phyloP scores from a whole-genome alignment of 2,329 filamentous ascomycete genomes.

The Aspergillus pseudoterreus region DNA sequence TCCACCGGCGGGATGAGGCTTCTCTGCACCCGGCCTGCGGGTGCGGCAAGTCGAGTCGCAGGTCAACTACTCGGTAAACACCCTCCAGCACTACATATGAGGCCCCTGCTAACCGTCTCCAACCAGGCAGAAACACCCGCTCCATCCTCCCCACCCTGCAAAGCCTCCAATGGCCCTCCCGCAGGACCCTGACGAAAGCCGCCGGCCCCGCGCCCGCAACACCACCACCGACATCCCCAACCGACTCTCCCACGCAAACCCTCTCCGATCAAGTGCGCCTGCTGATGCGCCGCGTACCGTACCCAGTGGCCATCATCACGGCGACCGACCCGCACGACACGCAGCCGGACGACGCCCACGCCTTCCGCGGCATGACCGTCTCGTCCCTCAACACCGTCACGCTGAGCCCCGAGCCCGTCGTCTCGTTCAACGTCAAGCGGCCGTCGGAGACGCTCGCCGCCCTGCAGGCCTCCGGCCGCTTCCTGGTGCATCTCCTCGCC shows the following conservation, averaged over 20 bases:
- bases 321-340: conserved; percentile 33
- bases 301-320: conserved; percentile 57
- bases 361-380: conserved; percentile 53
- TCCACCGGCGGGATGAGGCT: conserved; percentile 30
- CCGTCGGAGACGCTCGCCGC: conserved; percentile 56
- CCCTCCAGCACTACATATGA: not conserved
- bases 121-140: not conserved
- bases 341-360: conserved; percentile 11
- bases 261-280: conserved; percentile 36
- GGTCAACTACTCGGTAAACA: conserved; percentile 1
- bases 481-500: conserved; percentile 52
- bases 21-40: conserved; percentile 15
- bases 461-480: conserved; percentile 42
- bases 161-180: conserved; percentile 8
- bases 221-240: not conserved
- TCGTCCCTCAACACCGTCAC: conserved; percentile 61
- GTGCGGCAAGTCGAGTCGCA: conserved; percentile 16
- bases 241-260: conserved; percentile 10
- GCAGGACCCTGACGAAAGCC: conserved; percentile 16
- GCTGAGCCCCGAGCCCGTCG: conserved; percentile 51
- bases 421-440: conserved; percentile 59
- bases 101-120: not conserved
- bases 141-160: not conserved
- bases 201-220: not conserved
- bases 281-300: conserved; percentile 53